Evolutionary conservation across 345 rosid genomes (phyloP).

Genomic region (Citrus mangshanensis): DNA sequence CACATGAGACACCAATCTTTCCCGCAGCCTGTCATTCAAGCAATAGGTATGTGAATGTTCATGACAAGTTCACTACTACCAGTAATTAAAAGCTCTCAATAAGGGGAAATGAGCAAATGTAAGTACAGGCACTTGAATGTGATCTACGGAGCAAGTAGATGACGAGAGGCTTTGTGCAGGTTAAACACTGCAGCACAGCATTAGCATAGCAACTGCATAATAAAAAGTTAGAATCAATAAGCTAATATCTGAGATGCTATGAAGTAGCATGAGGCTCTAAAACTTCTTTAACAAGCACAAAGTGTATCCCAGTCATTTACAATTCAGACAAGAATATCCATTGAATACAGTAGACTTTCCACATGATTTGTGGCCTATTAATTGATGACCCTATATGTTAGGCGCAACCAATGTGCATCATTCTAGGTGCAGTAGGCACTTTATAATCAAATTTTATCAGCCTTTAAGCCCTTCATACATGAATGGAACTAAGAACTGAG

Average conservation of each 20-base stretch:
- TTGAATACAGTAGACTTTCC: neutral
- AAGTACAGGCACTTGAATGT: conserved; percentile 78
- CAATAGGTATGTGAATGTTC: neutral
- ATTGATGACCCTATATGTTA: neutral
- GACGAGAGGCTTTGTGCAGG: conserved; percentile 76
- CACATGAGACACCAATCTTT: conserved; percentile 85
- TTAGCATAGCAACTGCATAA: conserved; percentile 83
- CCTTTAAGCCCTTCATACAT: neutral
- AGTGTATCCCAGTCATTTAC: neutral
- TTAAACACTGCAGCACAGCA: conserved; percentile 80
- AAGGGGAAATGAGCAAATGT: conserved; percentile 7
- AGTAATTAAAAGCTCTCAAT: conserved; percentile 1
- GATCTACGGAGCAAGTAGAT: conserved; percentile 63
- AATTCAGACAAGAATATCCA: neutral
- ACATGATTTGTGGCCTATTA: neutral
- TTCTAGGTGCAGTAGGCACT: neutral
- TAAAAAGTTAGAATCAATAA: conserved; percentile 1
- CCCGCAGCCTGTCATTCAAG: conserved; percentile 47
- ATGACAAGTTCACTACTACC: neutral
- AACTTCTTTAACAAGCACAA: conserved; percentile 6
- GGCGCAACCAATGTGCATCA: neutral
- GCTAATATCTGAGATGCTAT: neutral
- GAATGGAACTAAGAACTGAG: neutral
- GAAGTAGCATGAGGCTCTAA: neutral
- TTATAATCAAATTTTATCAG: neutral